phyloP scores from a whole-genome alignment of 371 early-diverging fungal species.

The Parasitella parasitica region DNA sequence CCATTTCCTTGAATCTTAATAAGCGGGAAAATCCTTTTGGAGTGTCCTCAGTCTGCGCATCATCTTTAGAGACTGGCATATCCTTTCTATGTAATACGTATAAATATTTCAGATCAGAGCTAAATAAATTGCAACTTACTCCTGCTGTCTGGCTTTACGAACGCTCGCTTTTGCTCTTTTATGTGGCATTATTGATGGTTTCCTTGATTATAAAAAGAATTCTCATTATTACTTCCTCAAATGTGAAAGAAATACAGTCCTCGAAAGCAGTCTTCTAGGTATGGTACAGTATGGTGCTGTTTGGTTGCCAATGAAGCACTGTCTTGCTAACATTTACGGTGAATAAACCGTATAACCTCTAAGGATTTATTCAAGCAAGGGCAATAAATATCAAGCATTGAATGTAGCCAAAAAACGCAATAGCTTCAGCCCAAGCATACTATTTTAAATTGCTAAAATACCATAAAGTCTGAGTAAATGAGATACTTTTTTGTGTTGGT shows the following conservation, averaged over 20 bases:
- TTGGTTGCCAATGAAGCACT: background rate
- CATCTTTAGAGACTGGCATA: slow-evolving; percentile 24
- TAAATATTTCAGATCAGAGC: background rate
- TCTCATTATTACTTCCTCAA: background rate
- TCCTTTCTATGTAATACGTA: slow-evolving; percentile 6
- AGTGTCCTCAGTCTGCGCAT: slow-evolving; percentile 24
- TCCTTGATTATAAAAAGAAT: background rate
- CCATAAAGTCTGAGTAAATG: background rate
- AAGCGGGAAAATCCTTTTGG: slow-evolving; percentile 46
- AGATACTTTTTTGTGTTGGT: too few species aligned
- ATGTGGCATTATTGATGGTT: slow-evolving; percentile 33
- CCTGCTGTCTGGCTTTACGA: slow-evolving; percentile 29
- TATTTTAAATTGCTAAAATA: too few species aligned
- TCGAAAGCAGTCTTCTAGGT: background rate
- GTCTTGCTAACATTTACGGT: too few species aligned
- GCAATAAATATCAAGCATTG: too few species aligned
- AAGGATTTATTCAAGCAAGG: too few species aligned
- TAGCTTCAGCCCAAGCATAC: background rate
- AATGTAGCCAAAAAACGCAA: too few species aligned
- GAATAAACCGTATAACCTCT: too few species aligned
- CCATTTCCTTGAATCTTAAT: slow-evolving; percentile 36
- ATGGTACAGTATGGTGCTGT: too few species aligned
- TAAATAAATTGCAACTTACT: slow-evolving; percentile 9
- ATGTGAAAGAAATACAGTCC: background rate
- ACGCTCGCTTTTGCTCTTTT: slow-evolving; percentile 45